These are phyloP conservation scores for Symmetrospora coprosmae DNA, from an alignment of 768 basidiomycete species.

Conservation along the genomic window DNA sequence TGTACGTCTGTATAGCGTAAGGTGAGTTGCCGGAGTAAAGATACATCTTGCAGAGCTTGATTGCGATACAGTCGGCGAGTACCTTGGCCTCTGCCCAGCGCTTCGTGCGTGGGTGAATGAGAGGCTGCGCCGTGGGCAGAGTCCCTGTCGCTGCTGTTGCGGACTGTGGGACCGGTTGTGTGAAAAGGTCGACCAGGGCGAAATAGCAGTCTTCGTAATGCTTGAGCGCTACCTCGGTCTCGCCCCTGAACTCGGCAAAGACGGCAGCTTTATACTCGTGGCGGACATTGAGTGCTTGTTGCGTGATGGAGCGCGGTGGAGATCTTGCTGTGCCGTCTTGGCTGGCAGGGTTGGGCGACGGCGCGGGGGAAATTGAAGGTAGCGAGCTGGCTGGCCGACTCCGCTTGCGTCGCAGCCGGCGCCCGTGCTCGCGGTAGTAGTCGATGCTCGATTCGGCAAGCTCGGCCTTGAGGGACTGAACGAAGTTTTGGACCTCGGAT, in stretches of 20 bases:
- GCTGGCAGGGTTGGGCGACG: neutral
- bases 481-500: conserved; percentile 77
- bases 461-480: conserved; percentile 72
- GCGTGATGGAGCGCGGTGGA: conserved; percentile 48
- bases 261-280: conserved; percentile 97
- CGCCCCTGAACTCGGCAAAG: conserved; percentile 87
- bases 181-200: conserved; percentile 71
- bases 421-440: conserved; percentile 83
- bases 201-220: conserved; percentile 91
- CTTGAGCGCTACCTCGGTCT: conserved; percentile 85
- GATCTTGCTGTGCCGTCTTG: conserved; percentile 26
- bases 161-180: conserved; percentile 42
- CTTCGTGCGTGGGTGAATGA: conserved; percentile 81
- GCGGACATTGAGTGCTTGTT: conserved; percentile 82
- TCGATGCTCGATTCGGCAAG: conserved; percentile 78
- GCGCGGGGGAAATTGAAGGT: neutral
- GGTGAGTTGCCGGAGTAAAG: conserved; percentile 78
- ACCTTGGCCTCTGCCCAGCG: conserved; percentile 98
- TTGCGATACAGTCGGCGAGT: conserved; percentile 76
- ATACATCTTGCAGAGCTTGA: conserved; percentile 86
- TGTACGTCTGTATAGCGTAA: conserved; percentile 66
- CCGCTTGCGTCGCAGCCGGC: conserved; percentile 78
- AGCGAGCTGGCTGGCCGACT: conserved; percentile 50
- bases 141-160: too few species aligned
- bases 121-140: conserved; percentile 43